Conservation (phyloP, 192 early-diverging fungal species). For the Coemansia sp. region DNA sequence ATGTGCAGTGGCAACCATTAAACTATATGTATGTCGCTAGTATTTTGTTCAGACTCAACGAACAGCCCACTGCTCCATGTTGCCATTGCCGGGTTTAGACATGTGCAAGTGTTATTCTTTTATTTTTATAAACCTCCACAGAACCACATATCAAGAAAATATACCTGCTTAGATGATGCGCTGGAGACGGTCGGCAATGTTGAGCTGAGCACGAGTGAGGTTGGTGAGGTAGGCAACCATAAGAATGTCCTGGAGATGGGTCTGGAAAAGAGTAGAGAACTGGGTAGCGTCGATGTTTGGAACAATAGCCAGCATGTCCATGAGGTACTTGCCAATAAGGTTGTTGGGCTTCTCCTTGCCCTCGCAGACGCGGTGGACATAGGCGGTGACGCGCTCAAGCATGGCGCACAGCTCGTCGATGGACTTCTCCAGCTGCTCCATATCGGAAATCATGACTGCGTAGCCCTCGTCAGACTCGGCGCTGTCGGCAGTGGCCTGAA, state of each 20-base stretch:
- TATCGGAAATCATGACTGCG: slow-evolving; percentile 71
- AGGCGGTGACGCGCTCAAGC: slow-evolving; percentile 75
- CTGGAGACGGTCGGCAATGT: slow-evolving; percentile 87
- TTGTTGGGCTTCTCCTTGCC: slow-evolving; percentile 57
- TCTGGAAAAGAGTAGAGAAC: slow-evolving; percentile 92
- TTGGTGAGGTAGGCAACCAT: slow-evolving; percentile 96
- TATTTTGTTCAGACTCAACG: too few relatives aligned
- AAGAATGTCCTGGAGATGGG: slow-evolving; percentile 89
- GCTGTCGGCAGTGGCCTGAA: slow-evolving; percentile 40
- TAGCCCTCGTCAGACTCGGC: slow-evolving; percentile 47
- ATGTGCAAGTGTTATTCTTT: too few relatives aligned
- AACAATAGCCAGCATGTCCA: slow-evolving; percentile 87
- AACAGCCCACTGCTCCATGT: too few relatives aligned
- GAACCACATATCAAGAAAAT: background rate
- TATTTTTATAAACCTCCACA: background rate
- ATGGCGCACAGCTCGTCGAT: slow-evolving; percentile 74
- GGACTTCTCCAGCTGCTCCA: slow-evolving; percentile 83
- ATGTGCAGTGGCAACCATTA: too few relatives aligned
- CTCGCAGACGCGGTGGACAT: slow-evolving; percentile 55
- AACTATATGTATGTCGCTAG: too few relatives aligned
- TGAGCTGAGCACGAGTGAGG: slow-evolving; percentile 91
- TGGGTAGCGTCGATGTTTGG: slow-evolving; percentile 78
- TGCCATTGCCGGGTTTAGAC: too few relatives aligned
- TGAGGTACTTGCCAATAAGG: slow-evolving; percentile 84
- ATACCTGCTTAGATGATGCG: slow-evolving; percentile 56